These are phyloP conservation scores for Paramecium tetraurelia DNA, from an alignment of 73 alveolate species.

Conservation along the genomic window DNA sequence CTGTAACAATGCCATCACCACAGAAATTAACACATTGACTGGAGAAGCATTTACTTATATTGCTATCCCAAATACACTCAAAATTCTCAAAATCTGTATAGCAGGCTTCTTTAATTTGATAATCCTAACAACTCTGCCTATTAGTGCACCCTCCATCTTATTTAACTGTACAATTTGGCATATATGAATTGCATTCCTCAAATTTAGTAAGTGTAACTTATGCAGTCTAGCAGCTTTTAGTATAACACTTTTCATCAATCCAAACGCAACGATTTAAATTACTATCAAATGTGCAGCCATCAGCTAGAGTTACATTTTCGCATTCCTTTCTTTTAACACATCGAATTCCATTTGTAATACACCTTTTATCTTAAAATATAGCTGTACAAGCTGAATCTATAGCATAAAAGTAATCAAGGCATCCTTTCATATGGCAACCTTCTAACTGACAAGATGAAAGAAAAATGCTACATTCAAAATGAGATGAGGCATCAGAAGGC, in stretches of 20 bases:
- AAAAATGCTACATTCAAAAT: background rate
- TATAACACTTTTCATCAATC: background rate
- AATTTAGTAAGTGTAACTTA: background rate
- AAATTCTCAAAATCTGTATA: background rate
- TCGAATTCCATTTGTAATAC: background rate
- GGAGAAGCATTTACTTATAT: background rate
- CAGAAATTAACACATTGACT: background rate
- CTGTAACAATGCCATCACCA: background rate
- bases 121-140: background rate
- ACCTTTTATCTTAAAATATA: background rate
- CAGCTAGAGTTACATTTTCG: background rate
- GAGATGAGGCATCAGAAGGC: background rate
- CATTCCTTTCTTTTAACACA: background rate
- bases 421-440: background rate
- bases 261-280: background rate
- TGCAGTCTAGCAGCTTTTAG: background rate
- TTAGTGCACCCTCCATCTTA: background rate
- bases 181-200: background rate
- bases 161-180: background rate
- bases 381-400: background rate
- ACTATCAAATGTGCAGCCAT: background rate
- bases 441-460: background rate
- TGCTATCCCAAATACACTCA: background rate
- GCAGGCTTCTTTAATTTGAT: background rate
- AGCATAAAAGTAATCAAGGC: background rate